Conservation (phyloP, 2,329 filamentous ascomycete genomes). For the Talaromyces rugulosus region DNA sequence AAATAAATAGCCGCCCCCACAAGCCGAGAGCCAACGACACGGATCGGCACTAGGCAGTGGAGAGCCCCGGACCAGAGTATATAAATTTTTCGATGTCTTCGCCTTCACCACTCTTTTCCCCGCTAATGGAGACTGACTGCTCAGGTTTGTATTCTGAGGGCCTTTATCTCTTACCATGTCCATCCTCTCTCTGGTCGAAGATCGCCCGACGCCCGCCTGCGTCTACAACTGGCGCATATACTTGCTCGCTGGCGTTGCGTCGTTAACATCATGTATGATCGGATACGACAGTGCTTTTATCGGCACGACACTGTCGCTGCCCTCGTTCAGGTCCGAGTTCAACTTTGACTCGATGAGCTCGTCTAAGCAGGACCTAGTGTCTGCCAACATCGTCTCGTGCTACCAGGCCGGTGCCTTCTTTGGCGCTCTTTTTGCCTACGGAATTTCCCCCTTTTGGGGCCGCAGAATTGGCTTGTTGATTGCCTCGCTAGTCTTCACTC, state of each 20-base stretch:
- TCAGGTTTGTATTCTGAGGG: neutral
- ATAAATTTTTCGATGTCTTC: neutral
- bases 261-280: constrained; percentile 42
- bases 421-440: constrained; percentile 62
- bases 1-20: neutral
- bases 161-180: constrained; percentile 17
- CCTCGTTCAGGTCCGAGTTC: constrained; percentile 68
- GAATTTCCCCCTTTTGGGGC: constrained; percentile 51
- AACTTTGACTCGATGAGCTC: constrained; percentile 50
- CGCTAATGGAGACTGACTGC: neutral
- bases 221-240: constrained; percentile 5
- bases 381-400: constrained; percentile 70
- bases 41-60: neutral
- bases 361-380: constrained; percentile 54
- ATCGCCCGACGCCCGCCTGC: constrained; percentile 16
- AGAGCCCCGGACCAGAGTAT: neutral
- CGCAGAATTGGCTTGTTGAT: constrained; percentile 61
- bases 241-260: constrained; percentile 1
- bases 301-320: constrained; percentile 67
- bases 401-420: constrained; percentile 83
- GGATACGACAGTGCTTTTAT: constrained; percentile 72
- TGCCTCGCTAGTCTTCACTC: constrained; percentile 60
- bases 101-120: neutral
- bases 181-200: constrained; percentile 35
- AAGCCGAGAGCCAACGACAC: neutral